Percentiles rank a stretch among this genome's conserved stretches.
Evolutionary conservation across 2,329 filamentous ascomycete genomes (phyloP).

Genomic region (Talaromyces sp.): DNA sequence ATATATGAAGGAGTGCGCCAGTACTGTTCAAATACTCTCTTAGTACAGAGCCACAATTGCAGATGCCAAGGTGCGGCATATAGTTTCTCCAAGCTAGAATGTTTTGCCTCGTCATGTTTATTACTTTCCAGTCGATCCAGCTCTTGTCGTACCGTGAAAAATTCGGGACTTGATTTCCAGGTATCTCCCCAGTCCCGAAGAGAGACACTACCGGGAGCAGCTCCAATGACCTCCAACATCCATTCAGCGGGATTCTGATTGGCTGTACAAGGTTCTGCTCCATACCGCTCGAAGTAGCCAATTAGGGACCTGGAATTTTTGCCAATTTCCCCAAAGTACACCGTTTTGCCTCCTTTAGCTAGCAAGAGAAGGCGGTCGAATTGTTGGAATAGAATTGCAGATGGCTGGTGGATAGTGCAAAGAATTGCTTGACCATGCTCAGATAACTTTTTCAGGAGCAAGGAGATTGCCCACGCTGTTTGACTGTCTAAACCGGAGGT

Average conservation of each 20-base stretch:
- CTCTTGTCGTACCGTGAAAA: not conserved
- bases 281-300: conserved; percentile 59
- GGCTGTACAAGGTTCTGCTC: conserved; percentile 51
- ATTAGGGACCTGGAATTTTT: conserved; percentile 50
- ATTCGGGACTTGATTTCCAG: not conserved
- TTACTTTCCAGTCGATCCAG: not conserved
- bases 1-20: conserved; percentile 84
- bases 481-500: conserved; percentile 88
- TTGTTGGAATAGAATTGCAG: conserved; percentile 81
- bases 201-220: conserved; percentile 25
- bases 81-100: too few species aligned
- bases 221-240: conserved; percentile 53
- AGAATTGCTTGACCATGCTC: conserved; percentile 82
- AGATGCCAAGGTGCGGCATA: too few species aligned
- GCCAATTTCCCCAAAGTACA: conserved; percentile 63
- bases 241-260: conserved; percentile 69
- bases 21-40: conserved; percentile 80
- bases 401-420: conserved; percentile 90
- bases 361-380: conserved; percentile 62
- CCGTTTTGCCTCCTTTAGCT: conserved; percentile 57
- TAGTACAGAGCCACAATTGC: conserved; percentile 62
- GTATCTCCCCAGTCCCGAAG: not conserved
- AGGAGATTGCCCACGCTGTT: conserved; percentile 81
- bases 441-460: conserved; percentile 80
- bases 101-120: too few species aligned